phyloP scores from a whole-genome alignment of 176 grass and related monocot genomes.

The Areca catechu region DNA sequence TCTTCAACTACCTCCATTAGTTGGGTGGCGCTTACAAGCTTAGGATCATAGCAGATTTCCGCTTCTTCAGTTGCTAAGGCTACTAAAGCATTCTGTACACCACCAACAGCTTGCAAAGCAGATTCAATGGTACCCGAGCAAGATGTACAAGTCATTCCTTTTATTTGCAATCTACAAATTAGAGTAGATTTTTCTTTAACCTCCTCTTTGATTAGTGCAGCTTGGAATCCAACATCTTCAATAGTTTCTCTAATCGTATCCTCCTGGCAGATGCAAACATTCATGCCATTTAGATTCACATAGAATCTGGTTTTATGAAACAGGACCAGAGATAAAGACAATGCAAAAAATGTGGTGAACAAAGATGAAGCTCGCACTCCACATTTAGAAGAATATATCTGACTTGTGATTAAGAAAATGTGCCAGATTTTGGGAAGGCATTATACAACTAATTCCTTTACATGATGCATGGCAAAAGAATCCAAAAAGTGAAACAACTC shows the following conservation, averaged over 20 bases:
- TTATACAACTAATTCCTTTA: too few relatives aligned
- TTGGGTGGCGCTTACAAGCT: slow-evolving; percentile 34
- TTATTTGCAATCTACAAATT: slow-evolving; percentile 75
- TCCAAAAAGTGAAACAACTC: too few relatives aligned
- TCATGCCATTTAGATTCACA: slow-evolving; percentile 3
- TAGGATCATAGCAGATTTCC: slow-evolving; percentile 58
- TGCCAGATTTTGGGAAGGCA: too few relatives aligned
- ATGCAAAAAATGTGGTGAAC: too few relatives aligned
- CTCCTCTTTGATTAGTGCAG: slow-evolving; percentile 57
- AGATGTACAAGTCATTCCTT: slow-evolving; percentile 87
- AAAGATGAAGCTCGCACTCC: too few relatives aligned
- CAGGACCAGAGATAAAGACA: too few relatives aligned
- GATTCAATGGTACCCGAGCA: slow-evolving; percentile 66
- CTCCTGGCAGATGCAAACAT: slow-evolving; percentile 45
- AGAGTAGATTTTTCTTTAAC: slow-evolving; percentile 62
- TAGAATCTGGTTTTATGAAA: too few relatives aligned
- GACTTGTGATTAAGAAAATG: too few relatives aligned
- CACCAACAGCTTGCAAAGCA: slow-evolving; percentile 49
- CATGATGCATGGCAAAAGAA: too few relatives aligned
- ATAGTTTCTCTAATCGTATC: slow-evolving; percentile 79
- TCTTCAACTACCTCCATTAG: slow-evolving; percentile 52
- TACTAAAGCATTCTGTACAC: slow-evolving; percentile 73
- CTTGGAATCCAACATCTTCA: slow-evolving; percentile 71
- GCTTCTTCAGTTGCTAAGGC: slow-evolving; percentile 90
- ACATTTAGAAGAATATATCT: too few relatives aligned